Percentiles rank a stretch among this genome's conserved stretches.
Evolutionary conservation across 805 yeast genomes (phyloP).

Genomic region (Saturnispora serradocipensis): DNA sequence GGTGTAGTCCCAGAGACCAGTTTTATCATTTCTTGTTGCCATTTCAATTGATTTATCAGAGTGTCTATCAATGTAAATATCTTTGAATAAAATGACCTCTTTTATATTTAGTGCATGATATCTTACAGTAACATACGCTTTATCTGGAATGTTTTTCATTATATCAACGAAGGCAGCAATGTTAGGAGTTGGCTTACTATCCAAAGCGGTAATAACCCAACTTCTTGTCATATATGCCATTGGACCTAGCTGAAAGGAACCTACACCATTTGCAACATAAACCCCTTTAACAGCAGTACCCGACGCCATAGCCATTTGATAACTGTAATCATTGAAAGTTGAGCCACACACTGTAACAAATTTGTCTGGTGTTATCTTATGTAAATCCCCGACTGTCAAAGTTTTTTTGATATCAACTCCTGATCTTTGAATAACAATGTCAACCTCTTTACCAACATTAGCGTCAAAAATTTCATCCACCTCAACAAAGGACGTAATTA

Average conservation of each 20-base stretch:
- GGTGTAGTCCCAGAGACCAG: conserved; percentile 49
- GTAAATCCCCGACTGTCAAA: conserved; percentile 64
- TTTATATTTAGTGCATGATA: conserved; percentile 74
- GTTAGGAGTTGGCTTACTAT: conserved; percentile 62
- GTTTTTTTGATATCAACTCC: conserved; percentile 46
- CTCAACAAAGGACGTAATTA: conserved; percentile 60
- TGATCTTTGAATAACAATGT: conserved; percentile 61
- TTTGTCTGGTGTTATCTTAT: conserved; percentile 71
- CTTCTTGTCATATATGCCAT: conserved; percentile 48
- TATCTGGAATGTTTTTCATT: conserved; percentile 70
- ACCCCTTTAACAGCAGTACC: conserved; percentile 84
- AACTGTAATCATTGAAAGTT: conserved; percentile 73
- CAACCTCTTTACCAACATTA: conserved; percentile 49
- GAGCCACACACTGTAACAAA: conserved; percentile 82
- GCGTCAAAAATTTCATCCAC: conserved; percentile 80
- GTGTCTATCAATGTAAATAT: conserved; percentile 71
- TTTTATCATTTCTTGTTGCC: conserved; percentile 50
- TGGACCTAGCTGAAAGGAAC: conserved; percentile 55
- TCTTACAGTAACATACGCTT: conserved; percentile 56
- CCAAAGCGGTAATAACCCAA: conserved; percentile 73
- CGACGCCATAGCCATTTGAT: conserved; percentile 79
- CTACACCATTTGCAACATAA: conserved; percentile 65
- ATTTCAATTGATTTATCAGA: conserved; percentile 67
- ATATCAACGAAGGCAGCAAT: conserved; percentile 69
- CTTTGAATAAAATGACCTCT: conserved; percentile 61